Percentiles rank a stretch among this genome's conserved stretches.
These are phyloP conservation scores for Logfia minima DNA, from an alignment of 129 eudicot species.

Conservation along the genomic window DNA sequence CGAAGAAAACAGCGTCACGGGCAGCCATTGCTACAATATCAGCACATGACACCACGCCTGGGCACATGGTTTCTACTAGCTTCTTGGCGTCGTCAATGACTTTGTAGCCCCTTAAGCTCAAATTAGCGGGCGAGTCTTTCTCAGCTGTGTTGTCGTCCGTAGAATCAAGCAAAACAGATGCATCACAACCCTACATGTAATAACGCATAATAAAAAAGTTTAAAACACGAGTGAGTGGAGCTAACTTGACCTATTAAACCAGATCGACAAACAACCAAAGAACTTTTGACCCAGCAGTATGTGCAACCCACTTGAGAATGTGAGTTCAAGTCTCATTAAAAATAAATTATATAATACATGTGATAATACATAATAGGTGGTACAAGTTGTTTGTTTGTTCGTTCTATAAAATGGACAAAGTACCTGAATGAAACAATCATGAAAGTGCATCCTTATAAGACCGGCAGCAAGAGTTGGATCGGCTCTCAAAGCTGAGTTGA, in stretches of 20 bases:
- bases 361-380: background rate
- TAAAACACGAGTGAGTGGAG: background rate
- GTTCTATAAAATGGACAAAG: background rate
- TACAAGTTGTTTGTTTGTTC: background rate
- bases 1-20: slow-evolving; percentile 88
- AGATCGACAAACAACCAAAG: too few relatives aligned
- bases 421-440: slow-evolving; percentile 92
- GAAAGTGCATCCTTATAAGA: slow-evolving; percentile 88
- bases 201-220: background rate
- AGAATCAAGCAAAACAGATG: slow-evolving; percentile 75
- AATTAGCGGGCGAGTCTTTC: slow-evolving; percentile 92
- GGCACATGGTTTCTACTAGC: slow-evolving; percentile 65
- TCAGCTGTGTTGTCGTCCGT: slow-evolving; percentile 83
- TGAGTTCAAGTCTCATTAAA: too few relatives aligned
- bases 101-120: slow-evolving; percentile 87
- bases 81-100: slow-evolving; percentile 73
- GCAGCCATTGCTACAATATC: slow-evolving; percentile 98
- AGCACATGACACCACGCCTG: slow-evolving; percentile 94
- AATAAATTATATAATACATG: too few relatives aligned
- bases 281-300: too few relatives aligned
- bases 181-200: slow-evolving; percentile 76
- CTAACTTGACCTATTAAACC: background rate
- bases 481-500: slow-evolving; percentile 56
- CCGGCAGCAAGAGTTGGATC: slow-evolving; percentile 92
- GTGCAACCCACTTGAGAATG: too few relatives aligned